A percentile compares a stretch with the other conserved stretches of the same genome.
Conservation (phyloP, 1,284 basidiomycete genomes). For the Ganoderma sinense region DNA sequence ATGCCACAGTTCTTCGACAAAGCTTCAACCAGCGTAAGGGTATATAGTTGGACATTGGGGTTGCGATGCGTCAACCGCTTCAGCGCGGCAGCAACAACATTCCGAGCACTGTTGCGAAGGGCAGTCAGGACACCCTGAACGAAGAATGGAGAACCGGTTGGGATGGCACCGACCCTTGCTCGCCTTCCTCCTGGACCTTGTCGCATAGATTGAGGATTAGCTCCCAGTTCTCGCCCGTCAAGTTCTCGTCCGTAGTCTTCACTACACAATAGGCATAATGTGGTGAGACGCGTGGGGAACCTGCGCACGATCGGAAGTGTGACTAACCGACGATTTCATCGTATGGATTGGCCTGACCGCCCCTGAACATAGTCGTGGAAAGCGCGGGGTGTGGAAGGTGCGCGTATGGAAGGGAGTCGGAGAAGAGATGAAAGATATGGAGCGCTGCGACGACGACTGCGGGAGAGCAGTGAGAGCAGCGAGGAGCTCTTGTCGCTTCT, state of each 20-base stretch:
- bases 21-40: constrained; percentile 87
- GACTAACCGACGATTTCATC: constrained; percentile 92
- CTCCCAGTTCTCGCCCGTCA: constrained; percentile 96
- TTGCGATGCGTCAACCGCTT: constrained; percentile 94
- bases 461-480: constrained; percentile 14
- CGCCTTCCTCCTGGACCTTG: constrained; percentile 91
- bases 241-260: constrained; percentile 95
- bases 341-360: constrained; percentile 78
- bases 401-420: constrained; percentile 4
- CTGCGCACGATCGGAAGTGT: neutral
- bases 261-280: constrained; percentile 49
- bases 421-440: constrained; percentile 21
- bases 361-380: constrained; percentile 65
- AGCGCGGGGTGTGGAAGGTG: neutral
- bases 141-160: too few species aligned
- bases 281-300: neutral
- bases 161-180: constrained; percentile 71
- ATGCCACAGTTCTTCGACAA: constrained; percentile 92
- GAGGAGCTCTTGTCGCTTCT: constrained; percentile 9
- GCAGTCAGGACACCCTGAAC: neutral
- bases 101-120: constrained; percentile 71
- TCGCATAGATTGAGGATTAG: constrained; percentile 95
- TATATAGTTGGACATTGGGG: constrained; percentile 96
- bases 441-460: constrained; percentile 30
- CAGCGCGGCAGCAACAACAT: constrained; percentile 85